Base-by-base conservation (phyloP, 768 basidiomycete genomes). In the Kwoniella bestiolae region DNA sequence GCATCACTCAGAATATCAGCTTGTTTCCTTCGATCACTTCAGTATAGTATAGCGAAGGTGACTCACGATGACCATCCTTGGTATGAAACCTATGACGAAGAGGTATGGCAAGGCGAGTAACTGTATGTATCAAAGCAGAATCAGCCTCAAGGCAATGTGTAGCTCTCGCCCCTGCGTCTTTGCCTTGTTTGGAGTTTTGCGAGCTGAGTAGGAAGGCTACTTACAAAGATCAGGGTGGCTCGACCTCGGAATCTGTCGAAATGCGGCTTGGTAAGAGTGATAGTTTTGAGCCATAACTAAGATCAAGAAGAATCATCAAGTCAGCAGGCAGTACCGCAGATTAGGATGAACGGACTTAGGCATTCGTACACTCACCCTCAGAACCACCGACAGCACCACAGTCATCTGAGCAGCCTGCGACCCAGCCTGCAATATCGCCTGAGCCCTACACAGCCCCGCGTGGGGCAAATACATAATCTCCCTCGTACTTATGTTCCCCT, bases 211-310 rank as follows among this genome's bases (percentile, higher is more conserved):
- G 14, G 18, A 35, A 25, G 9, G 18, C 14, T 9, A 57, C 63
- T 50, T 32, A 64, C 63, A 25, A 56, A 29, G 3, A 38, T 16
- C 23, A 51, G 14, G 6, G 51, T 56, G n/a, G 28, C 8, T 29
- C 34, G 16, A 14, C 45, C 45, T 64, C 53, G 12, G 32, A 64
- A 44, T 50, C 31, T 56, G 16, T 46, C 34, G 49, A 64, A 56
- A 35, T 26, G 26, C 8, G 63, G 55, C 31, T 16, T 49, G 6
- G 63, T 47, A n/a, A 64, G 34, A 25, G 50, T 41, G 23, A 64
- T 57, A 18, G 63, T 57, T 25, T 64, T 64, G n/a, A 57, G 46
- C 63, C 63, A 64, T 38, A 64, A 46, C 63, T 64, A 29, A 2
- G 28, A 16, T n/a, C 14, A 34, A 7, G 16, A 3, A 56, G 34